Conservation (phyloP, 805 yeast genomes). For the Wickerhamiella siamensis region DNA sequence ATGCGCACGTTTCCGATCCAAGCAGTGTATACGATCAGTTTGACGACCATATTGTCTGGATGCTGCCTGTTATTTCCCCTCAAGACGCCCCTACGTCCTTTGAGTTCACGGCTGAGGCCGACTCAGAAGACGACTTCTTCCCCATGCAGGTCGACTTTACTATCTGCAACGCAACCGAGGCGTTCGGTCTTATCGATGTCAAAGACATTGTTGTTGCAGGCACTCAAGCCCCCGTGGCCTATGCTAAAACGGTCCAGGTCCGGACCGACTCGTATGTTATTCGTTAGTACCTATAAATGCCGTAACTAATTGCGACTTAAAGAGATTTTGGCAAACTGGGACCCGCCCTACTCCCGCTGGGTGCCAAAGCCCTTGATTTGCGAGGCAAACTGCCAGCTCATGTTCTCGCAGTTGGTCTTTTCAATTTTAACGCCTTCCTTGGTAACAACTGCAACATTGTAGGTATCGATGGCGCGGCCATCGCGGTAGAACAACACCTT, state of each 20-base stretch:
- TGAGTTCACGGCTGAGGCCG: slow-evolving; percentile 62
- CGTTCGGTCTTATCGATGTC: slow-evolving; percentile 54
- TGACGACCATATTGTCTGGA: slow-evolving; percentile 63
- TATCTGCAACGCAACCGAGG: slow-evolving; percentile 28
- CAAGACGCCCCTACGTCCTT: slow-evolving; percentile 52
- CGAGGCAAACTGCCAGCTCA: slow-evolving; percentile 51
- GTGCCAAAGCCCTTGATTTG: slow-evolving; percentile 86
- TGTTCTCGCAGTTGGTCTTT: slow-evolving; percentile 13
- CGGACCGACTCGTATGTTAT: slow-evolving; percentile 14
- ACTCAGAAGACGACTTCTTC: slow-evolving; percentile 71
- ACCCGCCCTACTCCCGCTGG: slow-evolving; percentile 20
- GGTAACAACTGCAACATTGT: slow-evolving; percentile 62
- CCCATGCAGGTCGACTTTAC: slow-evolving; percentile 67
- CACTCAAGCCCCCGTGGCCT: slow-evolving; percentile 22
- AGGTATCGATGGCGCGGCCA: slow-evolving; percentile 83
- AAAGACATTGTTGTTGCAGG: slow-evolving; percentile 38
- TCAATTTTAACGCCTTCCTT: slow-evolving; percentile 50
- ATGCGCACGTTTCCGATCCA: slow-evolving; percentile 35
- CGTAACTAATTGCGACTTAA: slow-evolving; percentile 7
- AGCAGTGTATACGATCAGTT: slow-evolving; percentile 28
- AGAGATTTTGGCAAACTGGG: not conserved
- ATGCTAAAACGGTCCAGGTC: slow-evolving; percentile 12
- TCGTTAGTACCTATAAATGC: slow-evolving; percentile 6
- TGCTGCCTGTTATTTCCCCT: slow-evolving; percentile 36
- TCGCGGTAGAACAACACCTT: slow-evolving; percentile 91